Evolutionary conservation across 1,284 basidiomycete genomes (phyloP).

Genomic region (Porphyrellus sp.): DNA sequence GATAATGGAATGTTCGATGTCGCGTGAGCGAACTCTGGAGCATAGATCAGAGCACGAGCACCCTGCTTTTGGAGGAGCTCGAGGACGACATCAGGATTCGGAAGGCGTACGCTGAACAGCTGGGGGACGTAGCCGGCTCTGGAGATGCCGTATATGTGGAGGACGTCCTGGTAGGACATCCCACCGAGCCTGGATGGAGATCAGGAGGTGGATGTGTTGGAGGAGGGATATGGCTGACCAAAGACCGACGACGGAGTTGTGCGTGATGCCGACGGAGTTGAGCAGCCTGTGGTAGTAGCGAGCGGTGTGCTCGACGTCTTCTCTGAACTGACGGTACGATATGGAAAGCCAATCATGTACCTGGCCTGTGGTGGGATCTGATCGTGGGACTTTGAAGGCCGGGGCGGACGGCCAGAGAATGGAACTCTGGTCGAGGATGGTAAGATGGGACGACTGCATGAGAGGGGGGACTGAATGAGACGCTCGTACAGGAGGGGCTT

Average conservation of each 20-base stretch:
- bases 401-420: constrained; percentile 41
- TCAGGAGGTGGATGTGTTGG: constrained; percentile 5
- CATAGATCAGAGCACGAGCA: constrained; percentile 60
- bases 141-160: constrained; percentile 69
- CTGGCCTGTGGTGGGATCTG: constrained; percentile 36
- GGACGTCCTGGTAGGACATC: constrained; percentile 61
- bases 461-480: constrained; percentile 12
- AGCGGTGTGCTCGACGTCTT: constrained; percentile 53
- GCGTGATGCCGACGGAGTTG: constrained; percentile 41
- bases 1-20: constrained; percentile 46
- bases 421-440: constrained; percentile 48
- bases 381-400: constrained; percentile 50
- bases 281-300: constrained; percentile 53
- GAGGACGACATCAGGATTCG: constrained; percentile 63
- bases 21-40: constrained; percentile 43
- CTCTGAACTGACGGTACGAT: constrained; percentile 51
- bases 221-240: constrained; percentile 45
- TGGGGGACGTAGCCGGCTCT: constrained; percentile 72
- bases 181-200: constrained; percentile 54
- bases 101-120: constrained; percentile 66
- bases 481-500: constrained; percentile 7
- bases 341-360: constrained; percentile 48
- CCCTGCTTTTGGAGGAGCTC: constrained; percentile 57
- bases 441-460: constrained; percentile 47
- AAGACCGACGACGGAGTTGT: constrained; percentile 59